Conservation (phyloP, 305 asterid species). For the Striga hermonthica region DNA sequence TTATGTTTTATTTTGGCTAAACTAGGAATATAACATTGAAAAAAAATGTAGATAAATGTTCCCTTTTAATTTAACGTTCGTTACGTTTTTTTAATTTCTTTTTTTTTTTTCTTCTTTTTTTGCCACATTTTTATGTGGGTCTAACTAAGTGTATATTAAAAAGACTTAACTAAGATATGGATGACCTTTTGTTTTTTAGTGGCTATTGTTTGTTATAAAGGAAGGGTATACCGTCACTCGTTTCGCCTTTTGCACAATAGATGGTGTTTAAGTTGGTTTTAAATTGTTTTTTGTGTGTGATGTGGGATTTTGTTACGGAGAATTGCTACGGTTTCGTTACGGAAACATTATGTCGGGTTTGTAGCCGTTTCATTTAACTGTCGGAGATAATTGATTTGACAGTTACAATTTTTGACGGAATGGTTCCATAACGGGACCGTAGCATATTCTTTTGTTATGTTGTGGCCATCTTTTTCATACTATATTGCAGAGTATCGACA, state of each 20-base stretch:
- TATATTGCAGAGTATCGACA: constrained; percentile 30
- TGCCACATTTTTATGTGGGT: too few species aligned
- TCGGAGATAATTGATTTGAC: too few species aligned
- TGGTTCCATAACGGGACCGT: too few species aligned
- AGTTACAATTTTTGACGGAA: too few species aligned
- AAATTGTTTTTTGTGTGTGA: constrained; percentile 4
- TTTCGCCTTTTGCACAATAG: constrained; percentile 43
- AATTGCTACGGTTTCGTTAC: too few species aligned
- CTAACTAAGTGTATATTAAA: too few species aligned
- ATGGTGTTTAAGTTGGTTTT: constrained; percentile 28
- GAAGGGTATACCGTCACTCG: constrained; percentile 36
- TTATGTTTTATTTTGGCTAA: neutral
- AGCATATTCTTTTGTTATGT: too few species aligned
- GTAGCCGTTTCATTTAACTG: too few species aligned
- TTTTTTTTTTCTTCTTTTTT: too few species aligned
- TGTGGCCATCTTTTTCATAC: constrained; percentile 31
- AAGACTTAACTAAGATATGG: constrained; percentile 41
- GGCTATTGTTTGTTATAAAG: constrained; percentile 37
- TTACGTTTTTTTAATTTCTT: too few species aligned
- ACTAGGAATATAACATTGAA: constrained; percentile 35
- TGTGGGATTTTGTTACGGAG: too few species aligned
- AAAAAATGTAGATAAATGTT: neutral
- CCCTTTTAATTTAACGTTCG: neutral
- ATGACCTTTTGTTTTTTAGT: constrained; percentile 42
- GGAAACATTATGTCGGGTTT: too few species aligned